Evolutionary conservation across 176 grass and related monocot species (phyloP).

Genomic region (Pharus latifolius): DNA sequence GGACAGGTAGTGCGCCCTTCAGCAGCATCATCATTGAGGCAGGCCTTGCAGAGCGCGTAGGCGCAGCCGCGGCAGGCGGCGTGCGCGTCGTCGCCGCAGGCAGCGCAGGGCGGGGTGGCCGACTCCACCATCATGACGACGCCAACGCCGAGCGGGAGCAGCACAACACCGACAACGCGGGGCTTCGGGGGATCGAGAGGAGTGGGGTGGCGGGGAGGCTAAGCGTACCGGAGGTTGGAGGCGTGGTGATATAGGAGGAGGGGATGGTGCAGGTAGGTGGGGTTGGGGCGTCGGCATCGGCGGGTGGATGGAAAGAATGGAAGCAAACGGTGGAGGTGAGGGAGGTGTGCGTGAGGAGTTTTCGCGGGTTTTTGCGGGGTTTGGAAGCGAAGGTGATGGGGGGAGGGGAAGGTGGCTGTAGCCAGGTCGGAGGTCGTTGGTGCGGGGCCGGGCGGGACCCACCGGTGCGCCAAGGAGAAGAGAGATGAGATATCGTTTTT

Average conservation of each 20-base stretch:
- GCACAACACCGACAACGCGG: neutral
- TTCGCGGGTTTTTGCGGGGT: conserved; percentile 50
- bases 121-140: conserved; percentile 61
- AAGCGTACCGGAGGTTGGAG: conserved; percentile 50
- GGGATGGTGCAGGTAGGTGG: conserved; percentile 34
- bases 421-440: conserved; percentile 14
- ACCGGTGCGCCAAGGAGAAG: neutral
- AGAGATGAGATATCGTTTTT: conserved; percentile 25
- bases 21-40: conserved; percentile 72
- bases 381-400: conserved; percentile 56
- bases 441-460: conserved; percentile 5
- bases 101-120: conserved; percentile 37
- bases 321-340: conserved; percentile 59
- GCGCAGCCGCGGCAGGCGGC: conserved; percentile 73
- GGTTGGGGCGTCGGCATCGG: conserved; percentile 69
- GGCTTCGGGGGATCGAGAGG: neutral
- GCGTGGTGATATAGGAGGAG: conserved; percentile 42
- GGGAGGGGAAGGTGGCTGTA: conserved; percentile 32
- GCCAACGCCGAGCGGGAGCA: no score
- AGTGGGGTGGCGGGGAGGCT: neutral
- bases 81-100: conserved; percentile 71
- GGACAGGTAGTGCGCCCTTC: conserved; percentile 58
- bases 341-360: conserved; percentile 32
- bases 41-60: conserved; percentile 75
- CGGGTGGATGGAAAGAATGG: conserved; percentile 88